Evolutionary conservation across 352 stramenopile genomes (phyloP), one percentile per base, ranked within the genome.

Genomic region (Phytophthora litchii): DNA sequence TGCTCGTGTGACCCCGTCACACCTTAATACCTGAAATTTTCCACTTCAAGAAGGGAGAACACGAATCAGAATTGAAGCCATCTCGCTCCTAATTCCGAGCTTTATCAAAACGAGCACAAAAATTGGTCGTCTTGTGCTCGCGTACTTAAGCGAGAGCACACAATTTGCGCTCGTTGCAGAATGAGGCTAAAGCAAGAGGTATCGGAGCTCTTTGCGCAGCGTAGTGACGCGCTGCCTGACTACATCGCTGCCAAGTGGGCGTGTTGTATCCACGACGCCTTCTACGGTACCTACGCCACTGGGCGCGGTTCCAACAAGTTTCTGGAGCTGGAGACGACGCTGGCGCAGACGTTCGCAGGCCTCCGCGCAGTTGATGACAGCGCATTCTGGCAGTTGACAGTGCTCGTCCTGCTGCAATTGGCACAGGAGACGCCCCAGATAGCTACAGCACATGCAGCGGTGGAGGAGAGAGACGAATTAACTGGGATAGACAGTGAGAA

Each of bases 291-390:
- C 0, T 13, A 21, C 6, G 31, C 53, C 6, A 23, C 35, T 11
- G 14, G 9, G 19, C 64, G 68, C 13, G 56, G 68, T 3, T 17
- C 37, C 20, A 88, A 74, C 63, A 83, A 76, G 63, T 90, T 88
- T 54, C 45, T 84, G 20, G 67, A 78, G 57, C 67, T 90, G 43
- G 80, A 90, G 55, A 54, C 45, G 16, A 48, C 54, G 19, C 29
- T 90, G 19, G 35, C 54, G 12, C 43, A 61, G 11, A 64, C 62
- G n/a, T 74, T 87, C 40, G n/a, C 20, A 1, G 44, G 4, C 4
- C 43, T 83, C n/a, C 38, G 49, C 23, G 42, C 45, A 20, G 17
- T 5, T 0, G 10, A 34, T 3, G 27, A 45, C n/a, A 4, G 23
- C 4, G 47, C 27, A 0, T 85, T 84, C 45, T 78, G 69, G 67